phyloP scores from a whole-genome alignment of 257 asterid species.

The Coffea canephora region DNA sequence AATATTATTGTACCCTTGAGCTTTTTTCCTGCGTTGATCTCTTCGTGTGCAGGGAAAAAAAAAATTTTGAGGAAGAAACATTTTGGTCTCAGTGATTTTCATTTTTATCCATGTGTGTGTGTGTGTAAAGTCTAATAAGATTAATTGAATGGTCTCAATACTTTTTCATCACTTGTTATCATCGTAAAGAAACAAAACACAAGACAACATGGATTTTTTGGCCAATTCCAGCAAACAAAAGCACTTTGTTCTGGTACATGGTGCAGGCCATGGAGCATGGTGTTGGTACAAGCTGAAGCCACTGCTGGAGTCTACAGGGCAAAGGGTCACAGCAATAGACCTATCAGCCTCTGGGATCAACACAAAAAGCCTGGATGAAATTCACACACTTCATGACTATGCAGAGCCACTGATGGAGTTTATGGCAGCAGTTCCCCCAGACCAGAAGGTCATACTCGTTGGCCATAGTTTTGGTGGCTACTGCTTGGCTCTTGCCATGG shows the following conservation, averaged over 20 bases:
- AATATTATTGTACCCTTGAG: no score
- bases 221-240: slow-evolving; percentile 13
- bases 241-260: slow-evolving; percentile 56
- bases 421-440: slow-evolving; percentile 6
- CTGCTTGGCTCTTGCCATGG: slow-evolving; percentile 27
- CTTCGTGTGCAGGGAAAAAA: no score
- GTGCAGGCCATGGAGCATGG: slow-evolving; percentile 68
- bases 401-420: slow-evolving; percentile 15
- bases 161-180: no score
- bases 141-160: no score
- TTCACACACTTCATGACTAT: slow-evolving; percentile 17
- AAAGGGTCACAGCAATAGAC: slow-evolving; percentile 16
- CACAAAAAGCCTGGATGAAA: background rate
- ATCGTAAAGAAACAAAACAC: no score
- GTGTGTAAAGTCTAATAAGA: no score
- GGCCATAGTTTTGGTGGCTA: slow-evolving; percentile 28
- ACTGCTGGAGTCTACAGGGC: slow-evolving; percentile 1
- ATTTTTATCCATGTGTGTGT: no score
- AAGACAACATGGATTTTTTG: slow-evolving; percentile 8
- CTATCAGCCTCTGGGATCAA: slow-evolving; percentile 24
- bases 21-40: no score
- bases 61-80: no score
- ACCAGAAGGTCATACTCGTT: slow-evolving; percentile 17
- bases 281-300: slow-evolving; percentile 39
- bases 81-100: no score